Evolutionary conservation across 352 stramenopile species (phyloP), one percentile per base, ranked within the genome.

Genomic region (Phytopythium montanum): DNA sequence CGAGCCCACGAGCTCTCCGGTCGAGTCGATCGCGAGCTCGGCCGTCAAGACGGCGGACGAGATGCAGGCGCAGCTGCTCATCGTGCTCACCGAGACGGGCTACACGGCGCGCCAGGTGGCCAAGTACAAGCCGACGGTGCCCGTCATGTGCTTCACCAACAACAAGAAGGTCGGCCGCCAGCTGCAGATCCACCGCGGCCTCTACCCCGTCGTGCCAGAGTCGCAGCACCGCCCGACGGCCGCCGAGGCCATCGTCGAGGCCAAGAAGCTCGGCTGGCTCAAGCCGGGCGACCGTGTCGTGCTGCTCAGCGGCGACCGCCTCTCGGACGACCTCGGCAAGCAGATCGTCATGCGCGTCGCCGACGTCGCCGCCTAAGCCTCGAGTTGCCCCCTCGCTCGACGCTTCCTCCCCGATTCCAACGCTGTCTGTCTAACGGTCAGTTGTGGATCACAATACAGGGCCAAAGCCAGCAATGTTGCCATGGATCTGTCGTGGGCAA

Each of bases 261-360:
- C 91, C 36, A 95, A 93, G 64, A 94, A 97, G 66, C 82, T 98
- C 65, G 94, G 94, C 29, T 97, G 92, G 85, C 72, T 96, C 55
- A 76, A 84, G 44, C 62, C 73, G 5, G 92, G 92, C 46, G 91
- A 98, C 76, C 79, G 88, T 52, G 89, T 98, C 54, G 88, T 98
- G 26, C 71, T 97, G 46, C 74, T 95, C 53, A 92, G 80, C 59
- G 81, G 79, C 46, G 86, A 94, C 72, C 85, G 82, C 57, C 72
- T 92, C 36, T 90, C 76, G 58, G 68, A 89, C 60, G 84, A 92
- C 61, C 76, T 93, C 23, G 84, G 82, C 61, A 84, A 90, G 55
- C 80, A 94, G 69, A 92, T 91, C 46, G 69, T 92, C 59, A 85
- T 95, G 77, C 79, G 82, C 25, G 83, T 95, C 12, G 86, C 85